These are phyloP conservation scores for Cardiospermum halicacabum DNA, from an alignment of 345 rosid genomes.

Conservation along the genomic window DNA sequence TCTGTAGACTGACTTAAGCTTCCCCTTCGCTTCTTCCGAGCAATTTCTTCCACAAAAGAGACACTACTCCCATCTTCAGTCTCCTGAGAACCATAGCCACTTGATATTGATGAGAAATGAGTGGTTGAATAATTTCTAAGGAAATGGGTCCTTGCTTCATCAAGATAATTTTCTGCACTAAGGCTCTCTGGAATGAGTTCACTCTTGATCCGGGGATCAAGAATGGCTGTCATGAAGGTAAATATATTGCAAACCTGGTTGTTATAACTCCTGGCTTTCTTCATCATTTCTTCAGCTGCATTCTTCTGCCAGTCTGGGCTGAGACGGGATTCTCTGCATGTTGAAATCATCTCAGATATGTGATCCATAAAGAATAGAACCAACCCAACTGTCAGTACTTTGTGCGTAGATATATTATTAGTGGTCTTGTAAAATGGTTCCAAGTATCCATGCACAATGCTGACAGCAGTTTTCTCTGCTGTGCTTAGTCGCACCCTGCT, in stretches of 20 bases:
- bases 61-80: constrained; percentile 71
- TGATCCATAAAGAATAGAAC: constrained; percentile 96
- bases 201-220: constrained; percentile 83
- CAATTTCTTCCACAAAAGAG: constrained; percentile 89
- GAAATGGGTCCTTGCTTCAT: constrained; percentile 81
- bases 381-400: constrained; percentile 70
- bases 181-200: constrained; percentile 85
- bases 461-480: constrained; percentile 59
- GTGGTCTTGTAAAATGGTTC: constrained; percentile 87
- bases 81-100: constrained; percentile 64
- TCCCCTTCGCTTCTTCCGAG: constrained; percentile 83
- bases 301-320: constrained; percentile 77
- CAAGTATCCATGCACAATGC: constrained; percentile 57
- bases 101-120: constrained; percentile 55
- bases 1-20: constrained; percentile 62
- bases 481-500: constrained; percentile 50
- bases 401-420: constrained; percentile 65
- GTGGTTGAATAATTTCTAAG: constrained; percentile 55
- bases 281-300: constrained; percentile 81
- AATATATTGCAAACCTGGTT: constrained; percentile 70
- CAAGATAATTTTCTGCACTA: constrained; percentile 61
- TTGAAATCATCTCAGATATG: constrained; percentile 68
- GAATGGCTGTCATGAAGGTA: constrained; percentile 82
- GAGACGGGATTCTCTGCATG: constrained; percentile 66
- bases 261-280: constrained; percentile 70